A percentile compares a stretch with the other conserved stretches of the same genome.
phyloP scores from a whole-genome alignment of 176 grass and related monocot species.

The Microstegium vimineum region DNA sequence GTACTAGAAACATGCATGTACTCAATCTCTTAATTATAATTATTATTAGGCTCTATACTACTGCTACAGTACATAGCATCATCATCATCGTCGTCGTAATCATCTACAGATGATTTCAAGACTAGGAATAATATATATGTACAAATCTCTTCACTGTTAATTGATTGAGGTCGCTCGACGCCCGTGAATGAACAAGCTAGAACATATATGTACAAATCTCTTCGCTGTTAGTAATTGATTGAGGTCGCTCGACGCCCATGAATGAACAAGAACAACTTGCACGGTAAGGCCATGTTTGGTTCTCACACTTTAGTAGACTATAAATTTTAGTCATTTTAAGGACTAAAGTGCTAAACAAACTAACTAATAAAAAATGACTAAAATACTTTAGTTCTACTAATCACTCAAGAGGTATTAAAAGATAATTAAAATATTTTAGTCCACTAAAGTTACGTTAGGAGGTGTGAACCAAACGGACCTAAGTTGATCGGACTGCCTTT shows the following conservation, averaged over 20 bases:
- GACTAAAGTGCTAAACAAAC: too few species aligned
- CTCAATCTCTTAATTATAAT: background rate
- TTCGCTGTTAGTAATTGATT: background rate
- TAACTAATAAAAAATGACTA: too few species aligned
- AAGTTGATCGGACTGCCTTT: too few species aligned
- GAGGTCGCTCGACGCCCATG: background rate
- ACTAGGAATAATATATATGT: background rate
- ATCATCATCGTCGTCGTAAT: too few species aligned
- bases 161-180: background rate
- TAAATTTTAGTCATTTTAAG: too few species aligned
- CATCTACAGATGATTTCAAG: background rate
- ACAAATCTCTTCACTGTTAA: background rate
- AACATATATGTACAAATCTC: background rate
- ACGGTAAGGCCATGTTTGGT: too few species aligned
- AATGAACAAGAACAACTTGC: background rate
- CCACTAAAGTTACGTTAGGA: too few species aligned
- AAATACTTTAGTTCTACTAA: too few species aligned
- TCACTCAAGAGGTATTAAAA: too few species aligned
- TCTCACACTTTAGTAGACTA: too few species aligned
- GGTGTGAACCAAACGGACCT: too few species aligned
- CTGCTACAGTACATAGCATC: background rate
- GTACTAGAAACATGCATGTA: background rate
- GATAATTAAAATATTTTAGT: too few species aligned
- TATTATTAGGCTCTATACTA: background rate
- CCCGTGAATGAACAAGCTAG: background rate